Conservation (phyloP, 2,329 filamentous ascomycete species). For the Pleoardoris graminearum region DNA sequence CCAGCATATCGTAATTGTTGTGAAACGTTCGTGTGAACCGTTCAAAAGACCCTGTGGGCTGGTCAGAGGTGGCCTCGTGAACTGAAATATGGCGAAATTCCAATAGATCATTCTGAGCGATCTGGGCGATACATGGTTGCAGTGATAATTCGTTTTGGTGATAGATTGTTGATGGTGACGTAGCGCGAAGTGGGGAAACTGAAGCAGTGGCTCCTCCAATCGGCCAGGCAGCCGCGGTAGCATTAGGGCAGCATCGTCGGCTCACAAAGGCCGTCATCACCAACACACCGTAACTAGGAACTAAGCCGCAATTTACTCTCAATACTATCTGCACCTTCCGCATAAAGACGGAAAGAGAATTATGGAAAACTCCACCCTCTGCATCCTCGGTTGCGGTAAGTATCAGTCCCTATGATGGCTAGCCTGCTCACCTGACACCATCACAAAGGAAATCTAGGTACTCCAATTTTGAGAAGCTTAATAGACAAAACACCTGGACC, state of each 20-base stretch:
- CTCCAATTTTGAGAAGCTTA: constrained; percentile 44
- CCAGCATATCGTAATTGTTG: too few relatives aligned
- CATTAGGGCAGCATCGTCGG: too few relatives aligned
- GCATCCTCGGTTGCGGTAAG: constrained; percentile 38
- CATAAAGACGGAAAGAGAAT: background rate
- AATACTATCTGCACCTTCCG: too few relatives aligned
- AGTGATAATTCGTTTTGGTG: background rate
- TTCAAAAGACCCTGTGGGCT: too few relatives aligned
- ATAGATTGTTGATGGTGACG: background rate
- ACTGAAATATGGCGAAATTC: too few relatives aligned
- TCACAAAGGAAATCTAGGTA: constrained; percentile 45
- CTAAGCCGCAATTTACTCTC: background rate
- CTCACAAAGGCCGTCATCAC: too few relatives aligned
- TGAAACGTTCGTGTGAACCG: too few relatives aligned
- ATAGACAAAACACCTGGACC: constrained; percentile 23
- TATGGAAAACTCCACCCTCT: constrained; percentile 24
- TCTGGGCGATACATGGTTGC: too few relatives aligned
- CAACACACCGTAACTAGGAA: background rate
- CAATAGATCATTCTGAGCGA: too few relatives aligned
- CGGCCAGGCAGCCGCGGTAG: background rate
- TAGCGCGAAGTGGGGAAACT: constrained; percentile 6
- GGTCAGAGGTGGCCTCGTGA: too few relatives aligned
- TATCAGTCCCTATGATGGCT: too few relatives aligned
- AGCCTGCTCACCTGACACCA: constrained; percentile 1
- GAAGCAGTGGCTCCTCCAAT: too few relatives aligned